Evolutionary conservation across 768 basidiomycete genomes (phyloP), one percentile per base, ranked within the genome.

Genomic region (Tricholoma hemisulphureum): DNA sequence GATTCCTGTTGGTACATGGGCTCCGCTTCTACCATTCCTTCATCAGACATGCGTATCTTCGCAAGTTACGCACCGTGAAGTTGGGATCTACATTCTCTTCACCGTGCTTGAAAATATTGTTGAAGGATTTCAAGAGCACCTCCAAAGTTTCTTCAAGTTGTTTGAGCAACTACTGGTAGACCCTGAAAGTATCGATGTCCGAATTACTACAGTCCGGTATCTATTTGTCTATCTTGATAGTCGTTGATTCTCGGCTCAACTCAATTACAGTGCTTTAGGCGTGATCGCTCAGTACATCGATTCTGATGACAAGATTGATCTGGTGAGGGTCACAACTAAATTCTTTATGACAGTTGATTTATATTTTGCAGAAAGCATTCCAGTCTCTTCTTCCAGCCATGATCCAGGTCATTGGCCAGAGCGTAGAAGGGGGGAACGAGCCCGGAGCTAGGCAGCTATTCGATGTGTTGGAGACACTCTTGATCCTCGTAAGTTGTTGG

Each of bases 241-340:
- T 28, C 20, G 57, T 45, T 39, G n/a, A 32, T 37, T 21, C 37
- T 35, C 58, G 63, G 59, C 62, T 35, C 23, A 35, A n/a, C 51
- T 20, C 49, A 16, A 28, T 31, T 55, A 13, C 51, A 88, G 93
- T 58, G 87, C 92, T n/a, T 75, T 98, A 35, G 95, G 95, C 55
- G 88, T 93, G 58, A 83, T 99, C 52, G 91, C 96, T 20, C 93
- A 95, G 71, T 98, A 93, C 73, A 87, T 98, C 53, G 92, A 95
- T 62, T 66, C 80, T 6, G 91, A 92, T 43, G 92, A 98, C 71
- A 95, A 95, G 75, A 77, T 73, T 28, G 89, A 94, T 62, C 86
- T 98, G 56, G 93, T 94, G 66, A 65, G 89, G 39, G 41, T n/a
- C 10, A 3, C 13, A 8, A 55, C 14, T 10, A n/a, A 14, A 23